Evolutionary conservation across 2,329 filamentous ascomycete genomes (phyloP).

Genomic region (Talaromyces amestolkiae): DNA sequence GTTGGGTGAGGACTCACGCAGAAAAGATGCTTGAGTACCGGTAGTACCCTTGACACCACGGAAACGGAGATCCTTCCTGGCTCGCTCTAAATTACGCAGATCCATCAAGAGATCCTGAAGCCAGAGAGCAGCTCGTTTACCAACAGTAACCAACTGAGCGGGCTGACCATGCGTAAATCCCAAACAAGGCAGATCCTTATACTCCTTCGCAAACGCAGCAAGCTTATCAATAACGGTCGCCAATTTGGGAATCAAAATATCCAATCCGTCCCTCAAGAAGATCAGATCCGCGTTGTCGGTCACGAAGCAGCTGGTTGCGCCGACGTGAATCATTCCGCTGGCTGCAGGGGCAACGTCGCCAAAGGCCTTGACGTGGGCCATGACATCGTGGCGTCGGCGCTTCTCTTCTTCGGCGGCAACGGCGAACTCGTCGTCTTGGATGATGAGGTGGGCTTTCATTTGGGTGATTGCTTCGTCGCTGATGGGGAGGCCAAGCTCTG

Average conservation of each 20-base stretch:
- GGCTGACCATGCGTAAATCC: conserved; percentile 30
- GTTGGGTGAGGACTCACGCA: neutral
- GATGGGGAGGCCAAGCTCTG: conserved; percentile 46
- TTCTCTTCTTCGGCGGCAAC: conserved; percentile 75
- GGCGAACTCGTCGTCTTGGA: conserved; percentile 76
- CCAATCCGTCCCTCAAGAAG: conserved; percentile 69
- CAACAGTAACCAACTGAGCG: conserved; percentile 61
- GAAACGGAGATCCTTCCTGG: conserved; percentile 67
- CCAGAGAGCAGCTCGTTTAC: conserved; percentile 65
- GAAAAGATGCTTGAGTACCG: conserved; percentile 67
- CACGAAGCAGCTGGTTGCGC: conserved; percentile 38
- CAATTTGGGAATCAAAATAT: conserved; percentile 73
- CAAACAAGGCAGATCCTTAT: conserved; percentile 57
- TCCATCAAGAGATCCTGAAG: conserved; percentile 74
- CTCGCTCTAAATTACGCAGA: conserved; percentile 68
- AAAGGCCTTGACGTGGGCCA: conserved; percentile 61
- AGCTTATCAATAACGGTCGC: conserved; percentile 77
- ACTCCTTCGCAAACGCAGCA: conserved; percentile 66
- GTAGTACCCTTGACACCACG: conserved; percentile 73
- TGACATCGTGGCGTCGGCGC: conserved; percentile 50
- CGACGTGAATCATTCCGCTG: conserved; percentile 79
- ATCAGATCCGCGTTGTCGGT: conserved; percentile 79
- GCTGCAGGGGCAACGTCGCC: conserved; percentile 59
- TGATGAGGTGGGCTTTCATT: conserved; percentile 69
- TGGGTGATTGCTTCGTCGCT: conserved; percentile 70